Base-by-base conservation (phyloP, 2,329 filamentous ascomycete species). In the Alternaria gaisen region DNA sequence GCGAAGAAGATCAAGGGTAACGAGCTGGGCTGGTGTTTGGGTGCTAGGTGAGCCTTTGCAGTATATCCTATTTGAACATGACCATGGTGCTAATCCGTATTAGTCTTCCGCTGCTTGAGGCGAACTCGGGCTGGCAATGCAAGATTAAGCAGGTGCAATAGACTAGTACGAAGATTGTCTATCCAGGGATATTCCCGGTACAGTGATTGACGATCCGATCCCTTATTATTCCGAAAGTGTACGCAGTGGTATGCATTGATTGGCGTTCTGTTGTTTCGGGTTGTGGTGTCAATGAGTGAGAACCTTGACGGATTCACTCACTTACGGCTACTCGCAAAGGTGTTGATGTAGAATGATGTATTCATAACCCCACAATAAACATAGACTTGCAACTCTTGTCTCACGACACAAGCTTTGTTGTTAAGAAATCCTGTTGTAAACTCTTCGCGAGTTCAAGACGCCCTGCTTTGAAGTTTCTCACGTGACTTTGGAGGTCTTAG, bases 1-100 rank as follows among this genome's bases (percentile, higher is more conserved):
- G 95, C 94, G 61, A 99, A 99, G 91, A 97, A 97, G 86, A 97
- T 99, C 76, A 94, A 96, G 83, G 90, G 89, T 58, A 97, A 97
- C 79, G 96, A 99, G 83, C 82, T 99, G 72, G 95, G 95, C 40
- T 99, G 95, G 95, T 98, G 94, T 82, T 85, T 99, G 75, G 95
- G 95, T 79, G 95, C 95, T 67, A 97, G 93, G 92, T 95, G 84
- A 83, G 90, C 75, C 9, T 58, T 12, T 46, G 2, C 26, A 1
- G 11, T 3, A 32, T 14, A 14, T 4, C 5, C 10, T 12, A 11
- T 32, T 26, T 26, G 24, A 7, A 26, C 24, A 26, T 26, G 24
- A n/a, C n/a, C n/a, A n/a, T n/a, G n/a, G n/a, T n/a, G n/a, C n/a
- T n/a, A n/a, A n/a, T n/a, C n/a, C n/a, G n/a, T n/a, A n/a, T n/a